phyloP scores from a whole-genome alignment of 1,139 yeast genomes.

The Sugiyamaella neomexicana region DNA sequence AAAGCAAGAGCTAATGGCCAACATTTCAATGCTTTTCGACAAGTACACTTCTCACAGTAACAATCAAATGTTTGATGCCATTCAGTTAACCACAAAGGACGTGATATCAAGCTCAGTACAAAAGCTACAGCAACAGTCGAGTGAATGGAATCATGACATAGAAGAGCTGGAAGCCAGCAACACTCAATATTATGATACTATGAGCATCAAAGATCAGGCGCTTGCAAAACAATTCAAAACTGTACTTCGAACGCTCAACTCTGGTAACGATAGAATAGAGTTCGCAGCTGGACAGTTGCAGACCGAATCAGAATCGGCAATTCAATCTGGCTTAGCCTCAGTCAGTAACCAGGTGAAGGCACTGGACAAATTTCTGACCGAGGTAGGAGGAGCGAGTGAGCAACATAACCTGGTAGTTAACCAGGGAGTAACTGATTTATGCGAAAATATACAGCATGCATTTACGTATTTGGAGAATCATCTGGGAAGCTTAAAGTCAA shows the following conservation, averaged over 20 bases:
- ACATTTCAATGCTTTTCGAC: constrained; percentile 19
- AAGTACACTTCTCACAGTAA: constrained; percentile 11
- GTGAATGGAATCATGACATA: background rate
- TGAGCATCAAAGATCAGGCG: background rate
- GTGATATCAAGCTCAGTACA: constrained; percentile 6
- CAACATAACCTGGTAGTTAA: constrained; percentile 2
- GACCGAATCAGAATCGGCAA: constrained; percentile 12
- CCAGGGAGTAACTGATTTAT: constrained; percentile 14
- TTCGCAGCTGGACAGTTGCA: constrained; percentile 2
- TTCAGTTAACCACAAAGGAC: constrained; percentile 4
- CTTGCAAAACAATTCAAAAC: constrained; percentile 5
- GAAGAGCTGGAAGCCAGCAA: background rate
- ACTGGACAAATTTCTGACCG: constrained; percentile 6
- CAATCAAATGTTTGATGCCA: constrained; percentile 1
- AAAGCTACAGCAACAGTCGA: background rate
- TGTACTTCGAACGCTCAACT: constrained; percentile 1
- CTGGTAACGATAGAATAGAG: constrained; percentile 10
- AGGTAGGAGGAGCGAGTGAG: constrained; percentile 9
- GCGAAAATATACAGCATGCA: constrained; percentile 16
- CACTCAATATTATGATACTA: background rate
- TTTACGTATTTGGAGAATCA: constrained; percentile 18
- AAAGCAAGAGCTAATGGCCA: constrained; percentile 14
- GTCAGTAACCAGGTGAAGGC: constrained; percentile 7
- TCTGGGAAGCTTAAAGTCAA: constrained; percentile 14
- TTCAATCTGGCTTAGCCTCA: constrained; percentile 9